Percentiles rank a stretch among this genome's conserved stretches.
These are phyloP conservation scores for Spergularia bocconei DNA, from an alignment of 148 eudicot genomes.

Conservation along the genomic window DNA sequence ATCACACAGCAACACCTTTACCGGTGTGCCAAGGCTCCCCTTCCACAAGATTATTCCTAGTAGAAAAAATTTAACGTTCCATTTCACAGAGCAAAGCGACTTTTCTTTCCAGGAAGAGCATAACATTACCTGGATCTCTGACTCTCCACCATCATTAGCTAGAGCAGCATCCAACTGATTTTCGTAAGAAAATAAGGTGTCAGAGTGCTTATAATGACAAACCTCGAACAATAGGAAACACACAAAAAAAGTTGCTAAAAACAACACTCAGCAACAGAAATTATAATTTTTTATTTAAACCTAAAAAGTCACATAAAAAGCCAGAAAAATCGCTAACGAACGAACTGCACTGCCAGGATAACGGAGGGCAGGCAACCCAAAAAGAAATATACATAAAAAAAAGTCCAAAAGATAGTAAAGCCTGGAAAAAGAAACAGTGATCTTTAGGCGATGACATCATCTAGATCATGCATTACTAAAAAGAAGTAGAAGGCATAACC, in stretches of 20 bases:
- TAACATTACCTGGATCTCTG: slow-evolving; percentile 72
- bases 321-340: too few species aligned
- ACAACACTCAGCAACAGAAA: neutral
- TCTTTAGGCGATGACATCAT: neutral
- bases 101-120: neutral
- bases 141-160: slow-evolving; percentile 54
- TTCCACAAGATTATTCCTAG: neutral
- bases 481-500: neutral
- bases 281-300: neutral
- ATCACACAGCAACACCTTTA: too few species aligned
- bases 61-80: neutral
- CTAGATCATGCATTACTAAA: neutral
- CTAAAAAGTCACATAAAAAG: too few species aligned
- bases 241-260: neutral
- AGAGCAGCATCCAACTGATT: slow-evolving; percentile 72
- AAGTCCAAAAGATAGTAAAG: neutral
- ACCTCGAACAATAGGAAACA: neutral
- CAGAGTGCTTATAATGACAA: slow-evolving; percentile 16
- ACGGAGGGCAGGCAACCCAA: neutral
- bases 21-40: too few species aligned
- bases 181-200: slow-evolving; percentile 3
- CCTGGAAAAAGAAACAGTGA: neutral
- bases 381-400: neutral
- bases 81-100: neutral
- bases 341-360: too few species aligned